These are phyloP conservation scores for Pyrus pyrifolia DNA, from an alignment of 306 rosid species.

Conservation along the genomic window DNA sequence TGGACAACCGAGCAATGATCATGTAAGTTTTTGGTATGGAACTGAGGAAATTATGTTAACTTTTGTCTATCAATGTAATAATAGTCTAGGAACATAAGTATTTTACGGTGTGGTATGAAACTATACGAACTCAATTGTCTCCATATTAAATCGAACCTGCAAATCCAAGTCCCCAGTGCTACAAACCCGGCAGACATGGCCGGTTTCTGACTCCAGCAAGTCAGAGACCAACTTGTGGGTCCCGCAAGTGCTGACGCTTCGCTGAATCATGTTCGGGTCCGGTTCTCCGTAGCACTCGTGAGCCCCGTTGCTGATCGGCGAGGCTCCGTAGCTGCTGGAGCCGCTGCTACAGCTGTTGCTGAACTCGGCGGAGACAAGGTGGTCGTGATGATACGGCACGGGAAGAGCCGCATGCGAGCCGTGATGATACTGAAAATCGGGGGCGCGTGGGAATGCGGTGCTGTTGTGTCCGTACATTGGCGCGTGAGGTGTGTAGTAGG, in stretches of 20 bases:
- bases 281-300: neutral
- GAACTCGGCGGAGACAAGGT: constrained; percentile 5
- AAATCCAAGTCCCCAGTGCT: constrained; percentile 65
- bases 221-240: constrained; percentile 36
- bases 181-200: constrained; percentile 53
- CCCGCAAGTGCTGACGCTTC: constrained; percentile 38
- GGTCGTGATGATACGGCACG: constrained; percentile 9
- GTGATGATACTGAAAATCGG: constrained; percentile 4
- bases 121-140: neutral
- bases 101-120: neutral
- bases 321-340: constrained; percentile 47
- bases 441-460: constrained; percentile 35
- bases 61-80: neutral
- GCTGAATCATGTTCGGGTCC: constrained; percentile 28
- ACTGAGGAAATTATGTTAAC: neutral
- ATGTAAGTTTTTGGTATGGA: neutral
- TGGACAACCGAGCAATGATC: neutral
- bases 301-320: neutral
- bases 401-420: neutral
- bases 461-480: constrained; percentile 49
- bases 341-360: constrained; percentile 55
- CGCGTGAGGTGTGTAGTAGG: constrained; percentile 24
- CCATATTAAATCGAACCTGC: constrained; percentile 26
- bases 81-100: neutral
- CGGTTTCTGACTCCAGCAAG: constrained; percentile 24